A percentile compares a stretch with the other conserved stretches of the same genome.
phyloP scores from a whole-genome alignment of 202 grass and related monocot species.

The Carex arenaria region DNA sequence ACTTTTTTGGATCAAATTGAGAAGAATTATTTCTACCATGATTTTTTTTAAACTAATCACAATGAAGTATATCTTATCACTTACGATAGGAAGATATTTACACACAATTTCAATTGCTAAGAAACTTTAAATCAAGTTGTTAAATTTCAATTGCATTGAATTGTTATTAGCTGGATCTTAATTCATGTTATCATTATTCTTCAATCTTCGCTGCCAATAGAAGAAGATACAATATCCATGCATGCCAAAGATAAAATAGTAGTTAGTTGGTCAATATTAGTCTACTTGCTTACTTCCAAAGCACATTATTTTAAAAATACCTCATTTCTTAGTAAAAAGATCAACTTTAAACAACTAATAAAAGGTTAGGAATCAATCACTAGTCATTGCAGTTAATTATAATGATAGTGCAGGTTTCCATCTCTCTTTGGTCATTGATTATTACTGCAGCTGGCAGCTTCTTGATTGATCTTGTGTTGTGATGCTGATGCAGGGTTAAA shows the following conservation, averaged over 20 bases:
- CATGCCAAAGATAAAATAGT: not conserved
- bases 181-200: not conserved
- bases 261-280: not conserved
- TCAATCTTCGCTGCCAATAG: not conserved
- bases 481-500: slow-evolving; percentile 2
- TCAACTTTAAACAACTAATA: not conserved
- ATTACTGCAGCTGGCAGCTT: not conserved
- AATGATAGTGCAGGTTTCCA: not conserved
- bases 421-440: not conserved
- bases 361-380: not conserved
- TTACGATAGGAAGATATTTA: no score
- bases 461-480: not conserved
- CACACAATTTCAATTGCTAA: no score
- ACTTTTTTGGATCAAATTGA: no score
- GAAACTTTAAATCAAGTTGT: no score
- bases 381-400: not conserved
- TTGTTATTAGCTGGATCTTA: not conserved
- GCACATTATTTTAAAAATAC: not conserved
- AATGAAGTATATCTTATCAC: no score
- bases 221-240: not conserved
- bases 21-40: no score
- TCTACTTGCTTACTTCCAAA: not conserved
- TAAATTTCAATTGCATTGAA: no score
- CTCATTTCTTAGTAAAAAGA: not conserved
- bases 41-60: no score